These are phyloP conservation scores for Beta corolliflora DNA, from an alignment of 179 eudicot species.

Conservation along the genomic window DNA sequence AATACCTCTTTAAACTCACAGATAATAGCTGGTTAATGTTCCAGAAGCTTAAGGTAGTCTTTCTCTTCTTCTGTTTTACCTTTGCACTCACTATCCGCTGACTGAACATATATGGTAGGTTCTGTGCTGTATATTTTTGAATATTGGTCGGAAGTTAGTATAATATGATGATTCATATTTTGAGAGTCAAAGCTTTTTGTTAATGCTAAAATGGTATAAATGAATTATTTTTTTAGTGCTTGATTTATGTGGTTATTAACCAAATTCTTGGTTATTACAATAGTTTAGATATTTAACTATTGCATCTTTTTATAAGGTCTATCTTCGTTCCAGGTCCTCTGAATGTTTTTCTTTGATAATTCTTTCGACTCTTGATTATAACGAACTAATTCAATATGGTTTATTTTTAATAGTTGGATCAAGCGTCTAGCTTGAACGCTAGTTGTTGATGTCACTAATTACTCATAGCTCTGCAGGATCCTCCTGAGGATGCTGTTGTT, in stretches of 20 bases:
- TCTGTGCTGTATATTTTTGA: not conserved
- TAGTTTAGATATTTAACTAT: not conserved
- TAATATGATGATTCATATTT: not conserved
- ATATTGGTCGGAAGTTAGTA: too few species aligned
- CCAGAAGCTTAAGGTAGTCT: not conserved
- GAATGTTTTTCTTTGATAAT: too few species aligned
- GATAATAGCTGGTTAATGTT: not conserved
- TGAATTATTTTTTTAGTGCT: not conserved
- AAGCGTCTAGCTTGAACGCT: not conserved
- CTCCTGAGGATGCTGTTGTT: conserved; percentile 95
- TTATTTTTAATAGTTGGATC: not conserved
- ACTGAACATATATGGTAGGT: not conserved
- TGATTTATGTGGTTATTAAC: not conserved
- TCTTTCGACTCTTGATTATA: too few species aligned
- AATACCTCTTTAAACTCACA: too few species aligned
- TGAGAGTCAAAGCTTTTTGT: not conserved
- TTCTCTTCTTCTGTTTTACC: not conserved
- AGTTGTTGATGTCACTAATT: conserved; percentile 1
- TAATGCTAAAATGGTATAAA: not conserved
- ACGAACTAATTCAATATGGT: not conserved
- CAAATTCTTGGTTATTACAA: not conserved
- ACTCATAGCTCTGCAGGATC: conserved; percentile 54
- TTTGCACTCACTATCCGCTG: not conserved
- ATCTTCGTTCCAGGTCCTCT: not conserved
- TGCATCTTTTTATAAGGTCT: not conserved